Evolutionary conservation across 73 alveolate genomes (phyloP).

Genomic region (Paramecium pentaurelia): DNA sequence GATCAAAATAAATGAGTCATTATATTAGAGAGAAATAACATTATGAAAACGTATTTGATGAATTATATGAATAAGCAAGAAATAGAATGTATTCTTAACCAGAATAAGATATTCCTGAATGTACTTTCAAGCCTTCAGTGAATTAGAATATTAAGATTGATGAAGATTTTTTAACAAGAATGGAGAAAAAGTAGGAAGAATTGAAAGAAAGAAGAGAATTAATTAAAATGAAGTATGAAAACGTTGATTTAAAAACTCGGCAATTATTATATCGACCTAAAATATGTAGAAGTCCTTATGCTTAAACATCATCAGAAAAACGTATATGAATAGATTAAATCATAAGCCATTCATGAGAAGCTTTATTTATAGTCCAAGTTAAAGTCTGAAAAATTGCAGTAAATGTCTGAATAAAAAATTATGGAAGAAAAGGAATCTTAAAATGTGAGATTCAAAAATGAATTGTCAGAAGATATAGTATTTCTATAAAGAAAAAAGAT

Average conservation of each 20-base stretch:
- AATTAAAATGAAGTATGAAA: not conserved
- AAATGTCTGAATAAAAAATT: not conserved
- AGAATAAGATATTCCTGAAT: not conserved
- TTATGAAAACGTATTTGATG: conserved; percentile 26
- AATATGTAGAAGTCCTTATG: not conserved
- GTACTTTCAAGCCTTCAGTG: not conserved
- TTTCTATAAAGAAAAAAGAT: not conserved
- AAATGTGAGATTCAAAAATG: not conserved
- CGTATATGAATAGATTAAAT: not conserved
- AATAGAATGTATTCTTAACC: not conserved
- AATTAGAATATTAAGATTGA: not conserved
- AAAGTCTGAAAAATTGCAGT: not conserved
- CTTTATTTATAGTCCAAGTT: conserved; percentile 3
- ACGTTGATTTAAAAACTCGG: not conserved
- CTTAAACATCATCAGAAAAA: not conserved
- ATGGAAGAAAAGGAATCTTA: not conserved
- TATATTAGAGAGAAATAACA: conserved; percentile 15
- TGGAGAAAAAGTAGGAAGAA: not conserved
- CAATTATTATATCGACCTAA: not conserved
- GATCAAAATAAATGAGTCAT: not conserved
- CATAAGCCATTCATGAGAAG: conserved; percentile 23
- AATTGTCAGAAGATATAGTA: not conserved
- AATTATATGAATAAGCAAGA: conserved; percentile 15
- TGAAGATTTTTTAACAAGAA: conserved; percentile 14
- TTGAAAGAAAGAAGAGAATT: not conserved